These are phyloP conservation scores for Heimioporus sp. DNA, from an alignment of 768 basidiomycete species.

Conservation along the genomic window DNA sequence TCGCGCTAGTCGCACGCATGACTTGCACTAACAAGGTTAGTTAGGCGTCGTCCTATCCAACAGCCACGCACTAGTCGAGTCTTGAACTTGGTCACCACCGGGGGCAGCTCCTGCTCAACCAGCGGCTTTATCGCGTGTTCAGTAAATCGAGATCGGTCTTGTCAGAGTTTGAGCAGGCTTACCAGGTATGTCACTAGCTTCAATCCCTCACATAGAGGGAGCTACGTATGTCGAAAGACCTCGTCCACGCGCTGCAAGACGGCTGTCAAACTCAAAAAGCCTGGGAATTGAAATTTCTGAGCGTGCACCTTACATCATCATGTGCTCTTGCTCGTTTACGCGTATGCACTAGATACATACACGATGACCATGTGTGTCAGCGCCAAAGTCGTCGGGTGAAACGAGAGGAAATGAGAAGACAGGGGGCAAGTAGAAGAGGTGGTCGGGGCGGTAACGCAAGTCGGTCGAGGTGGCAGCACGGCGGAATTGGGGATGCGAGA, in stretches of 20 bases:
- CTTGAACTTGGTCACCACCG: slow-evolving; percentile 80
- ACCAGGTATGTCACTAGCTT: slow-evolving; percentile 1
- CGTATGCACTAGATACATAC: slow-evolving; percentile 53
- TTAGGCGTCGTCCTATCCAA: too few relatives aligned
- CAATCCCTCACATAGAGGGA: not conserved
- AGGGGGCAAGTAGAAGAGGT: too few relatives aligned
- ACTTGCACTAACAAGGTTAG: slow-evolving; percentile 56
- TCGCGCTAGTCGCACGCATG: slow-evolving; percentile 74
- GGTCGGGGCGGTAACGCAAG: too few relatives aligned
- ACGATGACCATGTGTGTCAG: slow-evolving; percentile 71
- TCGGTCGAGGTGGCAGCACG: too few relatives aligned
- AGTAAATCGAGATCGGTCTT: slow-evolving; percentile 88
- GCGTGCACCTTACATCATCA: slow-evolving; percentile 30
- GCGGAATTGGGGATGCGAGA: too few relatives aligned
- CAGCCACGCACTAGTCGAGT: slow-evolving; percentile 60
- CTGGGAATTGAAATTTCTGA: too few relatives aligned
- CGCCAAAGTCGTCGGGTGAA: slow-evolving; percentile 74
- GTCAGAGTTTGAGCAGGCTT: slow-evolving; percentile 87
- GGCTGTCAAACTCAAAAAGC: too few relatives aligned
- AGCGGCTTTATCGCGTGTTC: slow-evolving; percentile 81
- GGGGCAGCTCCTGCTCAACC: slow-evolving; percentile 81
- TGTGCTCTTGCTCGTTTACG: not conserved
- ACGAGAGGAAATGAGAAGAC: too few relatives aligned
- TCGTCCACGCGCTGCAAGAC: slow-evolving; percentile 80
- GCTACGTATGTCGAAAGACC: slow-evolving; percentile 71